Percentiles rank a stretch among this genome's conserved stretches.
Conservation (phyloP, 495 filamentous ascomycete genomes). For the Xeromyces bisporus region DNA sequence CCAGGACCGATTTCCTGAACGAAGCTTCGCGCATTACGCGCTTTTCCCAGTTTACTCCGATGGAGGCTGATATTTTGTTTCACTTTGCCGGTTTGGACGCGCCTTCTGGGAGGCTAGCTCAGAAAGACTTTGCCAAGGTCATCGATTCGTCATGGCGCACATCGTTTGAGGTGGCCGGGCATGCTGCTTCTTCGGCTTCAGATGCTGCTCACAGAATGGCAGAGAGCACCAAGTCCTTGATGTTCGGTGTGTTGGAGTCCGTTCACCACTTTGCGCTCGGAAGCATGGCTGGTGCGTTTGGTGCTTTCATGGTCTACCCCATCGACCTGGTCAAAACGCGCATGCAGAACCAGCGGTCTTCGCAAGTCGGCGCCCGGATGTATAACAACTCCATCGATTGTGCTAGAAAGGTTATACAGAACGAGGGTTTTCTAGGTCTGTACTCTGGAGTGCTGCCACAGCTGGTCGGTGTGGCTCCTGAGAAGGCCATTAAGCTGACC, state of each 20-base stretch:
- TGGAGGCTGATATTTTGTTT: conserved; percentile 98
- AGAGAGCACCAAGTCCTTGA: conserved; percentile 34
- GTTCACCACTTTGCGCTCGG: conserved; percentile 81
- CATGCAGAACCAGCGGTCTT: conserved; percentile 89
- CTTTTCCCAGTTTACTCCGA: conserved; percentile 88
- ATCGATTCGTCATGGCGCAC: conserved; percentile 81
- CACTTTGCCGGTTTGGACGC: conserved; percentile 91
- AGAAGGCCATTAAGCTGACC: conserved; percentile 97
- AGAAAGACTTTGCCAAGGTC: conserved; percentile 82
- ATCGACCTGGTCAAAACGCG: conserved; percentile 97
- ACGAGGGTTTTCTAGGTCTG: conserved; percentile 76
- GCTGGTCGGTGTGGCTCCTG: conserved; percentile 88
- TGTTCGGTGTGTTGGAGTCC: conserved; percentile 55
- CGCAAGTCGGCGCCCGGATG: conserved; percentile 63
- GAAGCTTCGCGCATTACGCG: conserved; percentile 79
- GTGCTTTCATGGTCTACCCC: conserved; percentile 97
- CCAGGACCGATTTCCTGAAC: conserved; percentile 83
- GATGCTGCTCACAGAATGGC: conserved; percentile 27
- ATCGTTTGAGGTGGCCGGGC: conserved; percentile 28
- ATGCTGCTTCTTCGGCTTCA: conserved; percentile 20
- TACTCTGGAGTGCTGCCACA: conserved; percentile 93
- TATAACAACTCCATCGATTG: conserved; percentile 97
- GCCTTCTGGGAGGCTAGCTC: conserved; percentile 64
- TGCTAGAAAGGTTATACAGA: conserved; percentile 73
- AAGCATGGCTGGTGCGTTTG: conserved; percentile 83